Base-by-base conservation (phyloP, 129 eudicot genomes). In the Calendula officinalis region DNA sequence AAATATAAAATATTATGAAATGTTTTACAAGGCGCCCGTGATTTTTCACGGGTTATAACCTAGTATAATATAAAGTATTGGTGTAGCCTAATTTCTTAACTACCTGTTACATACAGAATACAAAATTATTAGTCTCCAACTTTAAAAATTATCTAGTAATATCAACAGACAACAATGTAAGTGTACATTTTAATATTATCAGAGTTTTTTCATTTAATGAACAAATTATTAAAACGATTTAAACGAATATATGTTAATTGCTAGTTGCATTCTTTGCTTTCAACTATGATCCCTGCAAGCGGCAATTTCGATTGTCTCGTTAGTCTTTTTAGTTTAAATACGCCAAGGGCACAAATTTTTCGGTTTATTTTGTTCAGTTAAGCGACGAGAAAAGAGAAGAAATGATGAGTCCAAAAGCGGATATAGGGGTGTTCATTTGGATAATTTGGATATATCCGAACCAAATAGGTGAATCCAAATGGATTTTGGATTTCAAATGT, bases 71-170 rank as follows among this genome's bases (percentile, higher is more conserved):
- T 13, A 15, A 12, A 34, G 52, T 44, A 42, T 62, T 42, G 67
- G 41, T 37, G 54, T 62, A 62, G 40, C 53, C 36, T 62, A 62
- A 47, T 7, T 62, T 62, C 67, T 62, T 40, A 62, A 62, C 67
- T 62, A 27, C 12, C 6, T 62, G 8, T 6, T 27, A 62, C 0
- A 44, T 40, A 44, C 3, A 35, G 44, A 10, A 11, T 17, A 32
- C 9, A 43, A 12, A 52, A 39, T 52, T 30, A 5, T 16, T 40
- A 49, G 10, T 60, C 33, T 9, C 27, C 37, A 35, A 53, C 4
- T 15, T 12, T 8, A 7, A 15, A 7, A 7, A 49, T n/a, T 49
- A 12, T 49, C 15, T 30, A 36, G 22, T 58, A 36, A 38, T 58
- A 27, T 37, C 37, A 6, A 58, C n/a, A n/a, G n/a, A n/a, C n/a